A percentile compares a stretch with the other conserved stretches of the same genome.
phyloP scores from a whole-genome alignment of 2,329 filamentous ascomycete genomes.

The Curvularia spicifera region DNA sequence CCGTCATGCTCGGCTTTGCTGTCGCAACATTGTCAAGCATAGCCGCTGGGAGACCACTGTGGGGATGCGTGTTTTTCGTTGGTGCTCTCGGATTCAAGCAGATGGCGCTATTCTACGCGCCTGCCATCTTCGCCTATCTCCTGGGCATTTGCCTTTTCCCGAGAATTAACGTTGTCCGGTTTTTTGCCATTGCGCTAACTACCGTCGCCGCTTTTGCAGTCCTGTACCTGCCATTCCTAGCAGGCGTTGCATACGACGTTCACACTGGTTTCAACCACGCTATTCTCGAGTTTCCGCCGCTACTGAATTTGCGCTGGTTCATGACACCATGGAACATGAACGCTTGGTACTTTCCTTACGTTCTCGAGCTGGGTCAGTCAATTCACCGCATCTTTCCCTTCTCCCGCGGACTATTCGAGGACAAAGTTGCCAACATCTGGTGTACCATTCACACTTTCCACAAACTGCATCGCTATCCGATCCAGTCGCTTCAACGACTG shows the following conservation, averaged over 20 bases:
- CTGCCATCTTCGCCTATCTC: slow-evolving; percentile 89
- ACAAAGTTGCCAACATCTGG: slow-evolving; percentile 99
- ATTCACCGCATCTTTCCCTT: slow-evolving; percentile 96
- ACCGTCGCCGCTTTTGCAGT: slow-evolving; percentile 76
- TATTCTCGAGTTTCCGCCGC: slow-evolving; percentile 6
- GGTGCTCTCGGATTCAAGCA: slow-evolving; percentile 96
- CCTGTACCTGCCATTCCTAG: slow-evolving; percentile 75
- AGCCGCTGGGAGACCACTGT: slow-evolving; percentile 80
- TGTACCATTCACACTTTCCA: slow-evolving; percentile 88
- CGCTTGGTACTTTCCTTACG: slow-evolving; percentile 73
- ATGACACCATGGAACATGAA: slow-evolving; percentile 62
- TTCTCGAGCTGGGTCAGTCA: slow-evolving; percentile 82
- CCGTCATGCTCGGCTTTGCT: slow-evolving; percentile 93
- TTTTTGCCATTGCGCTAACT: slow-evolving; percentile 75
- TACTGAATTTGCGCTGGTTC: slow-evolving; percentile 15
- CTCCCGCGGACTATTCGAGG: slow-evolving; percentile 92
- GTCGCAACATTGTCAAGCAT: slow-evolving; percentile 88
- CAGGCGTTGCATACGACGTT: slow-evolving; percentile 73
- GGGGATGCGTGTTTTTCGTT: slow-evolving; percentile 94
- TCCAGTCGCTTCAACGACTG: slow-evolving; percentile 73
- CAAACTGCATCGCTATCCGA: slow-evolving; percentile 80
- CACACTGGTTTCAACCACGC: slow-evolving; percentile 66
- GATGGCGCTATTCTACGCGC: slow-evolving; percentile 98
- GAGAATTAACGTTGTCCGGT: slow-evolving; percentile 67
- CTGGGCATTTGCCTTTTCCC: slow-evolving; percentile 86